Evolutionary conservation across 2,329 filamentous ascomycete species (phyloP).

Genomic region (Chalaropsis thielavioides): DNA sequence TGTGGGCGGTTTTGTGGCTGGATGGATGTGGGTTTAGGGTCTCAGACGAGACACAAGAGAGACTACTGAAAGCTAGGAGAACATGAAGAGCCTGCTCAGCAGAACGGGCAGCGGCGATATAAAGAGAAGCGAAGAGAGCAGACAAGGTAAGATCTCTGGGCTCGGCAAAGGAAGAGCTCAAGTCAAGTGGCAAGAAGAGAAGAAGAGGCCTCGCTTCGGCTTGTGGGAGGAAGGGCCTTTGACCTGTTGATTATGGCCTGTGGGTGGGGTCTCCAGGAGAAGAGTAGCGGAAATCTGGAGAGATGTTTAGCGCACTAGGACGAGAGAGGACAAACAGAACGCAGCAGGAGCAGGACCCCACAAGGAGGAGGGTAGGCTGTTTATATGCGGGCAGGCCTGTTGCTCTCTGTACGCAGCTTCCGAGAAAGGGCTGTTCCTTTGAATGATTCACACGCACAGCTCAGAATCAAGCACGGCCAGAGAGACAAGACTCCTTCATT

Average conservation of each 20-base stretch:
- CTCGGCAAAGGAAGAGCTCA: not conserved
- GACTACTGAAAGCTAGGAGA: not conserved
- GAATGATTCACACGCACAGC: not conserved
- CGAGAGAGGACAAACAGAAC: too few relatives aligned
- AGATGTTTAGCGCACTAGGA: too few relatives aligned
- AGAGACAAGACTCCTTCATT: not conserved
- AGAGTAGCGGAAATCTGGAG: too few relatives aligned
- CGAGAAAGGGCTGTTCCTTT: not conserved
- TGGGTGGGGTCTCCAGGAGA: too few relatives aligned
- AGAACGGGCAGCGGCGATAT: not conserved
- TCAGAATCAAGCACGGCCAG: not conserved
- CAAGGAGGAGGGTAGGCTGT: too few relatives aligned
- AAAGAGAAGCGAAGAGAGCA: not conserved
- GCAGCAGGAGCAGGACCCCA: too few relatives aligned
- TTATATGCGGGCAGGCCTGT: too few relatives aligned
- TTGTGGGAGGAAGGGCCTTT: too few relatives aligned
- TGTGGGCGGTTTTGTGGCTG: not conserved
- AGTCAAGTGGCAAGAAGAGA: not conserved
- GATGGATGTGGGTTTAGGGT: not conserved
- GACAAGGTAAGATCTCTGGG: not conserved
- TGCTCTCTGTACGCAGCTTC: not conserved
- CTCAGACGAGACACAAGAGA: not conserved
- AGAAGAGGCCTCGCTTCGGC: not conserved
- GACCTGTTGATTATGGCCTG: too few relatives aligned
- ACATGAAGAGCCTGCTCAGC: not conserved